These are phyloP conservation scores for Diaporthe nobilis DNA, from an alignment of 2,329 filamentous ascomycete genomes.

Conservation along the genomic window DNA sequence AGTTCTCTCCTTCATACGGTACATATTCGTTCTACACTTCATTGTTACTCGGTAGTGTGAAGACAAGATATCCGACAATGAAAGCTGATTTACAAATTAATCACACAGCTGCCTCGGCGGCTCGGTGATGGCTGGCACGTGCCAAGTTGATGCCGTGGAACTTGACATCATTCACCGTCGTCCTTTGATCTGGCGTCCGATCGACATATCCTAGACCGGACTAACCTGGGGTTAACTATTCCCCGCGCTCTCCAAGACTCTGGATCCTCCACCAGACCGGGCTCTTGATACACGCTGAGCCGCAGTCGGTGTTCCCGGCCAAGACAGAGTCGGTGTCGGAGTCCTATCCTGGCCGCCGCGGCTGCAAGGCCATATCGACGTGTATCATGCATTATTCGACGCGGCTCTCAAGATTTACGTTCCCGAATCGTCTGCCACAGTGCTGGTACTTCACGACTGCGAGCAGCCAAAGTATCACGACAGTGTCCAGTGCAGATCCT, in stretches of 20 bases:
- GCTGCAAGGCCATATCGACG: not conserved
- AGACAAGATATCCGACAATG: not conserved
- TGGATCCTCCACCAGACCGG: not conserved
- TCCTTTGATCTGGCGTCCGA: constrained; percentile 26
- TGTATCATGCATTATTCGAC: not conserved
- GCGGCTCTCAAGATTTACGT: not conserved
- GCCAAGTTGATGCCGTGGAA: not conserved
- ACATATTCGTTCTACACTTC: not conserved
- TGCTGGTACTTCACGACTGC: not conserved
- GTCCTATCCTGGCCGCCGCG: constrained; percentile 2
- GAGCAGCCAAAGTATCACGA: not conserved
- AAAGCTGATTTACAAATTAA: not conserved
- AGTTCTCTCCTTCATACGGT: no score
- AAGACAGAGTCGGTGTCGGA: constrained; percentile 7
- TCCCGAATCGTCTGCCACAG: no score
- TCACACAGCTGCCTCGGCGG: not conserved
- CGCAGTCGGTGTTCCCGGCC: constrained; percentile 1
- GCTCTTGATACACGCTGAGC: constrained; percentile 1
- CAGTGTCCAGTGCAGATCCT: not conserved
- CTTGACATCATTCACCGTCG: constrained; percentile 6
- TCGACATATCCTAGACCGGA: not conserved
- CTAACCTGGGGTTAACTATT: constrained; percentile 37
- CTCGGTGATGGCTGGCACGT: not conserved
- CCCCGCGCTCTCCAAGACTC: constrained; percentile 20
- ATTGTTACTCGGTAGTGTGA: not conserved